Percentiles rank a stretch among this genome's conserved stretches.
Evolutionary conservation across 129 eudicot species (phyloP).

Genomic region (Ambrosia trifida): DNA sequence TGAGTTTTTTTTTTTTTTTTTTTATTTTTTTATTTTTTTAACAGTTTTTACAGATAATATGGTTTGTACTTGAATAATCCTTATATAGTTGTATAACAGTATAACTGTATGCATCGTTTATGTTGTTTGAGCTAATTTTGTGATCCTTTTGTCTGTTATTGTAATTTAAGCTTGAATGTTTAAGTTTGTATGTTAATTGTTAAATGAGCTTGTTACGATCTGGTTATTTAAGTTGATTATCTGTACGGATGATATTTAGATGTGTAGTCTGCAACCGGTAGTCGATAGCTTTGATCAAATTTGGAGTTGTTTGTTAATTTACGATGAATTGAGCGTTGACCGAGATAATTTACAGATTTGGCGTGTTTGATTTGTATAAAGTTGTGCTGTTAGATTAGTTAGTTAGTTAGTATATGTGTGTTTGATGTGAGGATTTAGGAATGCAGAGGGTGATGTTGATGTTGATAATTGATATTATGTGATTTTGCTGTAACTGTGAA

Average conservation of each 20-base stretch:
- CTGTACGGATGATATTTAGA: neutral
- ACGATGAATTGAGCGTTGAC: constrained; percentile 17
- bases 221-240: constrained; percentile 7
- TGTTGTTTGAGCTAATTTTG: neutral
- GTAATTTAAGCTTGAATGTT: constrained; percentile 6
- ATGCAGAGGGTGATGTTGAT: neutral
- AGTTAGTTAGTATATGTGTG: neutral
- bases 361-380: constrained; percentile 1
- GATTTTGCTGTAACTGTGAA: constrained; percentile 18
- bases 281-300: constrained; percentile 14
- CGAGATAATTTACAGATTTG: constrained; percentile 1
- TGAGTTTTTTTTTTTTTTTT: no score
- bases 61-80: no score
- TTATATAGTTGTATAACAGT: no score
- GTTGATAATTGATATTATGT: neutral
- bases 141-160: neutral
- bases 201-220: neutral
- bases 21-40: no score
- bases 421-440: neutral
- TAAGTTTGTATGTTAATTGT: constrained; percentile 12
- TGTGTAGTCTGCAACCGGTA: neutral
- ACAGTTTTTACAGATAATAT: no score
- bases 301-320: constrained; percentile 4
- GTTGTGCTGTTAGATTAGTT: constrained; percentile 15
- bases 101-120: neutral